A percentile compares a stretch with the other conserved stretches of the same genome.
phyloP scores from a whole-genome alignment of 495 filamentous ascomycete species.

The Penicillium paxilli region DNA sequence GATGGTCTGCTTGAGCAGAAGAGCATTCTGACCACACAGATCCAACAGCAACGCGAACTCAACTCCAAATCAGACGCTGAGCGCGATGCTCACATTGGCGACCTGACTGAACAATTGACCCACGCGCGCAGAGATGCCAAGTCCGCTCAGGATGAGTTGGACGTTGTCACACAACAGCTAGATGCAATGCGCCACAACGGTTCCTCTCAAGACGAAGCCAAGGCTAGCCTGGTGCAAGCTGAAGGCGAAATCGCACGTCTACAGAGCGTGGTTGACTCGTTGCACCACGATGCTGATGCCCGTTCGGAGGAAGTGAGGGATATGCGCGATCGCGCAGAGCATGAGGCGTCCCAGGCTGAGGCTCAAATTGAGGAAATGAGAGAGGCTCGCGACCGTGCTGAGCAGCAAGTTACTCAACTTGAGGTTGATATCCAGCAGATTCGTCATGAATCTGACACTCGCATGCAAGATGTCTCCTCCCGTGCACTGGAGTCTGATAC shows the following conservation, averaged over 20 bases:
- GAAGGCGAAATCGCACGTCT: conserved; percentile 52
- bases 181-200: conserved; percentile 41
- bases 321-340: conserved; percentile 9
- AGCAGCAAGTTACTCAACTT: conserved; percentile 34
- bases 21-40: conserved; percentile 77
- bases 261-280: conserved; percentile 25
- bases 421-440: conserved; percentile 41
- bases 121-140: conserved; percentile 39
- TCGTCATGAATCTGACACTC: conserved; percentile 34
- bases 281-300: conserved; percentile 29
- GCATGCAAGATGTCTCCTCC: conserved; percentile 26
- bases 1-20: conserved; percentile 77
- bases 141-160: conserved; percentile 42
- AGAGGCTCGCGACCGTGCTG: conserved; percentile 27
- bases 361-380: conserved; percentile 9
- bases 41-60: conserved; percentile 88
- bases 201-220: conserved; percentile 21
- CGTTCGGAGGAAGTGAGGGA: conserved; percentile 30
- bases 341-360: conserved; percentile 10
- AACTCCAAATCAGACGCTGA: conserved; percentile 66
- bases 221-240: conserved; percentile 46
- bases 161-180: conserved; percentile 45
- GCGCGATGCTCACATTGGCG: conserved; percentile 54
- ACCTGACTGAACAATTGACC: conserved; percentile 50
- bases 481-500: background rate